phyloP scores from a whole-genome alignment of 805 yeast genomes.

The Saturnispora besseyi region DNA sequence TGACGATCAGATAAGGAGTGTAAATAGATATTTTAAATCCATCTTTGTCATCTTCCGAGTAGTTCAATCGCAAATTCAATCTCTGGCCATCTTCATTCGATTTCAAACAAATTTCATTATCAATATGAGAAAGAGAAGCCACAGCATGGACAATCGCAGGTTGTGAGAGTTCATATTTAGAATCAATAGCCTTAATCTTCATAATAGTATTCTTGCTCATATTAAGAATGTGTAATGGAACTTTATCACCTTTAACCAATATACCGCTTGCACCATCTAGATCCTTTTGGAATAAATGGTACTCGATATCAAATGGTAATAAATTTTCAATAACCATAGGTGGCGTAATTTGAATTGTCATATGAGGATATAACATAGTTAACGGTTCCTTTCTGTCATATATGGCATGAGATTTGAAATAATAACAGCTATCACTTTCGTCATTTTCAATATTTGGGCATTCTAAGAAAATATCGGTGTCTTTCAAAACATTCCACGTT shows the following conservation, averaged over 20 bases:
- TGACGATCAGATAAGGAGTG: slow-evolving; percentile 77
- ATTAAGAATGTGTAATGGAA: slow-evolving; percentile 73
- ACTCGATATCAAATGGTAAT: slow-evolving; percentile 72
- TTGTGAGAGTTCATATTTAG: slow-evolving; percentile 57
- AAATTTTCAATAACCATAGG: slow-evolving; percentile 81
- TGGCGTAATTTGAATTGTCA: slow-evolving; percentile 68
- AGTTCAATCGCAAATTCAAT: slow-evolving; percentile 55
- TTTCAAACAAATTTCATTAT: slow-evolving; percentile 37
- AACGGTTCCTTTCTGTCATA: slow-evolving; percentile 62
- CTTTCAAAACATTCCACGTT: slow-evolving; percentile 54
- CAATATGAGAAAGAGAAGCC: slow-evolving; percentile 15
- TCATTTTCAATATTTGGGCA: slow-evolving; percentile 40
- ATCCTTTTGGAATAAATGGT: slow-evolving; percentile 69
- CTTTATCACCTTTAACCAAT: slow-evolving; percentile 55
- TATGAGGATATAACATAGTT: slow-evolving; percentile 71
- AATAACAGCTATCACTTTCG: slow-evolving; percentile 32
- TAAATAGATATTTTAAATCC: slow-evolving; percentile 63
- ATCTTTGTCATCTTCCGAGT: slow-evolving; percentile 42
- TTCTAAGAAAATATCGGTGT: slow-evolving; percentile 43
- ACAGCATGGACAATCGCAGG: slow-evolving; percentile 68
- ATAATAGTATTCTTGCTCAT: slow-evolving; percentile 49
- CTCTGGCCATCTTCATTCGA: slow-evolving; percentile 58
- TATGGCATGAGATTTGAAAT: slow-evolving; percentile 63
- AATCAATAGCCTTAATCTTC: slow-evolving; percentile 52
- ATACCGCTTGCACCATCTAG: slow-evolving; percentile 57